A percentile compares a stretch with the other conserved stretches of the same genome.
Evolutionary conservation across 441 rosid genomes (phyloP).

Genomic region (Populus tomentosa): DNA sequence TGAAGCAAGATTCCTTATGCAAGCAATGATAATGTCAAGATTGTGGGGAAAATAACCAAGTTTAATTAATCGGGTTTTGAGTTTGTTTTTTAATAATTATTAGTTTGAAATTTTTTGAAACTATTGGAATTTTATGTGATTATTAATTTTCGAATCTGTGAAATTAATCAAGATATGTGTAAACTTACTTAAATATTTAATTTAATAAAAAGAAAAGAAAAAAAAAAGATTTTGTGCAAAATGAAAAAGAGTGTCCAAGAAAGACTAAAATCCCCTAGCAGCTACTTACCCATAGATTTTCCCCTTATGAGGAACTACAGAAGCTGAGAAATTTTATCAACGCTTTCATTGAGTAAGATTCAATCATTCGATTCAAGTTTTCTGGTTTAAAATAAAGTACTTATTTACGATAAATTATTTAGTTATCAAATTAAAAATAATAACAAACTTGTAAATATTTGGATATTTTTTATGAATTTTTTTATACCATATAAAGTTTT

Average conservation of each 20-base stretch:
- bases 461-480: no score
- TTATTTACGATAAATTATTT: no score
- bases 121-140: no score
- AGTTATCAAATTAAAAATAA: no score
- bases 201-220: no score
- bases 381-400: neutral
- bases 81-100: no score
- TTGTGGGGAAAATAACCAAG: slow-evolving; percentile 16
- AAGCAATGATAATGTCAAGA: slow-evolving; percentile 21
- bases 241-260: slow-evolving; percentile 33
- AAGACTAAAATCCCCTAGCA: slow-evolving; percentile 37
- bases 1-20: slow-evolving; percentile 32
- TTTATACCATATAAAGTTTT: no score
- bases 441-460: no score
- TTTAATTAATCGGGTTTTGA: no score
- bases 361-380: neutral
- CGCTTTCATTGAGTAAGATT: slow-evolving; percentile 12
- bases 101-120: no score
- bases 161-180: fast-evolving
- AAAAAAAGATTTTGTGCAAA: slow-evolving; percentile 20
- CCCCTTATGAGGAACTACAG: slow-evolving; percentile 61
- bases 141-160: no score
- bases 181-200: no score
- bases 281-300: slow-evolving; percentile 84
- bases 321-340: slow-evolving; percentile 28